A percentile compares a stretch with the other conserved stretches of the same genome.
Conservation (phyloP, 2,329 filamentous ascomycete species). For the Aspergillus hortae region DNA sequence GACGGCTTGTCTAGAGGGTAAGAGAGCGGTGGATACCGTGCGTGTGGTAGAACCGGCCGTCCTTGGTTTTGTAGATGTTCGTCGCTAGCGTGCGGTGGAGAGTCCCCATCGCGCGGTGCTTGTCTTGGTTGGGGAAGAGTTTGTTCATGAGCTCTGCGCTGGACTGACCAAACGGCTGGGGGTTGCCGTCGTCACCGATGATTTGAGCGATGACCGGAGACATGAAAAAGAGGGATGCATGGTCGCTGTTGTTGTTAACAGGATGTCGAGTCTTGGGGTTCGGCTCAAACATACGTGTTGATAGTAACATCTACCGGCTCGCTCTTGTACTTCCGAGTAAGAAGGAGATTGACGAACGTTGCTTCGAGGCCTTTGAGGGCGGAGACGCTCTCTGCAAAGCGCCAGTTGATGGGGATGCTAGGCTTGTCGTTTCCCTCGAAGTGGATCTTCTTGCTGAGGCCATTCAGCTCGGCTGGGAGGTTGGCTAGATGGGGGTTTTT, state of each 20-base stretch:
- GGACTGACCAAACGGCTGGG: neutral
- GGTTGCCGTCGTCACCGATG: neutral
- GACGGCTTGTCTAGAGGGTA: neutral
- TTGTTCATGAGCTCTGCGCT: neutral
- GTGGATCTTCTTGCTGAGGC: neutral
- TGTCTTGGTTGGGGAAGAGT: conserved; percentile 1
- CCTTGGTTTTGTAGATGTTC: conserved; percentile 14
- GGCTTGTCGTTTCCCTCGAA: conserved; percentile 2
- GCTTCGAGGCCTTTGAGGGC: conserved; percentile 8
- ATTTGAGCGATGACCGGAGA: neutral
- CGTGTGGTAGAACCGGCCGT: conserved; percentile 12
- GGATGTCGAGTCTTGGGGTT: no score
- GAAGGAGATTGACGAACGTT: neutral
- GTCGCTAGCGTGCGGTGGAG: conserved; percentile 1
- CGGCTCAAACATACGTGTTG: conserved; percentile 6
- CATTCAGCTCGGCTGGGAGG: neutral
- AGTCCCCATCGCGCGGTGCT: neutral
- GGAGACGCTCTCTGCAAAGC: conserved; percentile 11
- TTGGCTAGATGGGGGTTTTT: neutral
- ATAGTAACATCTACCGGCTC: conserved; percentile 3
- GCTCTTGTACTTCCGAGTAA: conserved; percentile 1
- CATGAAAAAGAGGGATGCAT: conserved; percentile 9
- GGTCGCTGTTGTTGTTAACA: neutral
- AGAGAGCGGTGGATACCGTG: conserved; percentile 3
- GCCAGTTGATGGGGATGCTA: conserved; percentile 9